Conservation (phyloP, 176 grass and related monocot genomes). For the Eremochloa ophiuroides region DNA sequence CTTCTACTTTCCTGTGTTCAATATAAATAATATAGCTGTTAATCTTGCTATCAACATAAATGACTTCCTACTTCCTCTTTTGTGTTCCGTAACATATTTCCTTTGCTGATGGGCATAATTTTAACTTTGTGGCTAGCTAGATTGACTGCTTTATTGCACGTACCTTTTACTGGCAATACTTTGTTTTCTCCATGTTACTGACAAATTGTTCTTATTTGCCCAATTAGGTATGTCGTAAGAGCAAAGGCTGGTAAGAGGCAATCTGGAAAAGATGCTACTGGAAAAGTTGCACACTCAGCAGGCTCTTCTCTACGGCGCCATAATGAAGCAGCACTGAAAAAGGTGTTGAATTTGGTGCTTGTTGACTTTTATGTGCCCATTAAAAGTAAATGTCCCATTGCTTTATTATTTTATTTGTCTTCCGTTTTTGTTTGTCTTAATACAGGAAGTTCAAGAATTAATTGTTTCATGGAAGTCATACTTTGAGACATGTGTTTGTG, state of each 20-base stretch:
- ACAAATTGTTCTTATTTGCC: background rate
- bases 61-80: background rate
- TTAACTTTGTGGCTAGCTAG: background rate
- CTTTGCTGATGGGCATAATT: background rate
- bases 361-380: slow-evolving; percentile 9
- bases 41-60: background rate
- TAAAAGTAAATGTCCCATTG: slow-evolving; percentile 7
- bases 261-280: slow-evolving; percentile 92
- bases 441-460: slow-evolving; percentile 85
- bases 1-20: background rate
- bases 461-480: slow-evolving; percentile 82
- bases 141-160: background rate
- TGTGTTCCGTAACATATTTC: background rate
- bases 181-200: background rate
- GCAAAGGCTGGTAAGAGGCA: slow-evolving; percentile 96
- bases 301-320: slow-evolving; percentile 83
- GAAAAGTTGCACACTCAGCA: slow-evolving; percentile 87
- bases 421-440: slow-evolving; percentile 13
- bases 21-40: background rate
- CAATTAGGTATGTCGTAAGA: slow-evolving; percentile 87
- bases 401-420: background rate
- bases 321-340: slow-evolving; percentile 93
- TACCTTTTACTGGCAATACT: background rate
- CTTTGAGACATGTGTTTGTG: slow-evolving; percentile 59
- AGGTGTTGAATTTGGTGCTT: slow-evolving; percentile 44